Evolutionary conservation across 768 basidiomycete genomes (phyloP).

Genomic region (Boletus vinaceobasis): DNA sequence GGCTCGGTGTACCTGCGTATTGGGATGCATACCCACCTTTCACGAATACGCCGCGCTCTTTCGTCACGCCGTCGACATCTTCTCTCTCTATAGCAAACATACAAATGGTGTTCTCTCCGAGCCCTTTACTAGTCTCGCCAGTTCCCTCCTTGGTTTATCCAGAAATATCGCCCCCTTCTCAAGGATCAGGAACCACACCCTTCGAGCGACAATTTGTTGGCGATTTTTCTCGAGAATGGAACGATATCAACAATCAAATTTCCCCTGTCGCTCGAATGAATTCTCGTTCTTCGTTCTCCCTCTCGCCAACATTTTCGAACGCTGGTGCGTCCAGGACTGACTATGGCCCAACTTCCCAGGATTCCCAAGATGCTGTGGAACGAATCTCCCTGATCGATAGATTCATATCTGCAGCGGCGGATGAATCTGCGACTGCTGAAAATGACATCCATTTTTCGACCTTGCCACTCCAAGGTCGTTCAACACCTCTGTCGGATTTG

Average conservation of each 20-base stretch:
- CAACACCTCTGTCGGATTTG: slow-evolving; percentile 26
- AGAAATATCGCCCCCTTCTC: slow-evolving; percentile 28
- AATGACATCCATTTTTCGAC: not conserved
- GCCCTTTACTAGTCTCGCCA: slow-evolving; percentile 21
- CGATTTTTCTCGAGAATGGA: slow-evolving; percentile 21
- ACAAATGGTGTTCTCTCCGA: slow-evolving; percentile 26
- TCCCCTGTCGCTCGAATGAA: slow-evolving; percentile 24
- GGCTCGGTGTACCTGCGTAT: not conserved
- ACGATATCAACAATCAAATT: slow-evolving; percentile 8
- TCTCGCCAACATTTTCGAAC: slow-evolving; percentile 7
- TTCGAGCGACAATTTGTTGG: slow-evolving; percentile 29
- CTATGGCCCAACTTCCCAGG: slow-evolving; percentile 4
- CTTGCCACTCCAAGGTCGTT: slow-evolving; percentile 9
- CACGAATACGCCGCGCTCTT: slow-evolving; percentile 7
- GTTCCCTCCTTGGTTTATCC: slow-evolving; percentile 17
- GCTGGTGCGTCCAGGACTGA: not conserved
- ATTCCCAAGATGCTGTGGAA: slow-evolving; percentile 1
- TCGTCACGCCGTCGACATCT: slow-evolving; percentile 13
- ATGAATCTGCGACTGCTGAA: slow-evolving; percentile 6
- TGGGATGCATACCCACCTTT: not conserved
- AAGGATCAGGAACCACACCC: slow-evolving; percentile 24
- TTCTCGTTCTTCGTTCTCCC: not conserved
- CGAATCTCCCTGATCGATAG: slow-evolving; percentile 28
- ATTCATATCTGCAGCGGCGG: slow-evolving; percentile 25
- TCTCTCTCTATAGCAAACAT: slow-evolving; percentile 3